These are phyloP conservation scores for Zymoseptoria crescenta DNA, from an alignment of 2,329 filamentous ascomycete species.

Conservation along the genomic window DNA sequence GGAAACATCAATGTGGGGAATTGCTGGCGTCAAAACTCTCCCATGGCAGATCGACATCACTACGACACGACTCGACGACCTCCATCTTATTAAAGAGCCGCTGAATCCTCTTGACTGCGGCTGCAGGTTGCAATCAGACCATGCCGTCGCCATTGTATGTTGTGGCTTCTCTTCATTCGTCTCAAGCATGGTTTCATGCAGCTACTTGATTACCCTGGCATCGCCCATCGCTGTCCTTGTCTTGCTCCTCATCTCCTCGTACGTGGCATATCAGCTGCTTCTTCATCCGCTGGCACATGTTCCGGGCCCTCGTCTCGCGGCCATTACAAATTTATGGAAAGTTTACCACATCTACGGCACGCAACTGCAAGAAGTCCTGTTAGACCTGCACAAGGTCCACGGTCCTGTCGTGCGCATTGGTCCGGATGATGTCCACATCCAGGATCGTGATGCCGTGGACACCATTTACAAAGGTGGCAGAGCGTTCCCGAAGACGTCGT, in stretches of 20 bases:
- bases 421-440: slow-evolving; percentile 5
- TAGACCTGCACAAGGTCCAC: slow-evolving; percentile 6
- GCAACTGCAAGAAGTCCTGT: background rate
- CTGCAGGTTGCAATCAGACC: background rate
- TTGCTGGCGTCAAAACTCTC: background rate
- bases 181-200: background rate
- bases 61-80: background rate
- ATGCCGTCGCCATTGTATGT: background rate
- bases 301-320: slow-evolving; percentile 30
- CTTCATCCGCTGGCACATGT: slow-evolving; percentile 31
- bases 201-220: background rate
- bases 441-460: background rate
- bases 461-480: slow-evolving; percentile 2
- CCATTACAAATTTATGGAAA: slow-evolving; percentile 3
- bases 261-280: slow-evolving; percentile 1
- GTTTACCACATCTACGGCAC: slow-evolving; percentile 2
- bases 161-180: background rate
- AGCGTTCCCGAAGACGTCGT: slow-evolving; percentile 1
- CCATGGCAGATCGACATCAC: background rate
- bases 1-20: background rate
- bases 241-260: background rate
- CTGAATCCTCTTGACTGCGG: background rate
- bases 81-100: background rate
- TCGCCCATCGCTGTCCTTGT: background rate
- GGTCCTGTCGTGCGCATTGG: slow-evolving; percentile 10